phyloP scores from a whole-genome alignment of 2,329 filamentous ascomycete species.

The Xylariaceae sp. region DNA sequence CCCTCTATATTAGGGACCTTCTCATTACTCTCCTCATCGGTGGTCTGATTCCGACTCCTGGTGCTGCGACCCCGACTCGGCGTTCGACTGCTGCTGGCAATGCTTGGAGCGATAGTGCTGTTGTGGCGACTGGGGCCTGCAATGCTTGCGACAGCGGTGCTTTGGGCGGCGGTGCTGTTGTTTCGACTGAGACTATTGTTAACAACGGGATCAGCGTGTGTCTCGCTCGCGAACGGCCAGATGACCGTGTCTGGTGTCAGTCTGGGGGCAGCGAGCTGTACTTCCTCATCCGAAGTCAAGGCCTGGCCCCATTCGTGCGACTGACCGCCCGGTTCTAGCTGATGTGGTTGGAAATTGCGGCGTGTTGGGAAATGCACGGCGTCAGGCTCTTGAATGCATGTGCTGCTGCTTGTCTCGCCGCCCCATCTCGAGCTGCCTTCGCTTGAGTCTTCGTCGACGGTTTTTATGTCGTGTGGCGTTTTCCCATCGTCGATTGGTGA shows the following conservation, averaged over 20 bases:
- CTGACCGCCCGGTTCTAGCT: neutral
- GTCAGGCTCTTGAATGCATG: conserved; percentile 10
- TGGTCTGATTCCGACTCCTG: neutral
- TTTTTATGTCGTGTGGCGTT: neutral
- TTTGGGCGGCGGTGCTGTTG: neutral
- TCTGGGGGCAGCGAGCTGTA: neutral
- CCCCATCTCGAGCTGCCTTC: conserved; percentile 3
- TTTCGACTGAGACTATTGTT: neutral
- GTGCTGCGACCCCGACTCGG: neutral
- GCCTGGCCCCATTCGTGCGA: conserved; percentile 6
- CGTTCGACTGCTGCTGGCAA: conserved; percentile 8
- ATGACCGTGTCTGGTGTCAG: neutral
- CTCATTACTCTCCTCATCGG: neutral
- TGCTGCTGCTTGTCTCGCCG: conserved; percentile 6
- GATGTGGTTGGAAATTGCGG: neutral
- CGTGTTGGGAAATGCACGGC: neutral
- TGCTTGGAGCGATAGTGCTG: neutral
- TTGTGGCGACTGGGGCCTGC: no score
- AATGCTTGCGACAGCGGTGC: neutral
- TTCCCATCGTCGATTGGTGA: neutral
- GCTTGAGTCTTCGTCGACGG: conserved; percentile 11
- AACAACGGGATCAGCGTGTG: neutral
- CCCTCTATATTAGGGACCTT: neutral
- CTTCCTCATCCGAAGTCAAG: conserved; percentile 8
- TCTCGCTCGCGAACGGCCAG: conserved; percentile 15